These are phyloP conservation scores for Entomortierella beljakovae DNA, from an alignment of 192 early-diverging fungal genomes.

Conservation along the genomic window DNA sequence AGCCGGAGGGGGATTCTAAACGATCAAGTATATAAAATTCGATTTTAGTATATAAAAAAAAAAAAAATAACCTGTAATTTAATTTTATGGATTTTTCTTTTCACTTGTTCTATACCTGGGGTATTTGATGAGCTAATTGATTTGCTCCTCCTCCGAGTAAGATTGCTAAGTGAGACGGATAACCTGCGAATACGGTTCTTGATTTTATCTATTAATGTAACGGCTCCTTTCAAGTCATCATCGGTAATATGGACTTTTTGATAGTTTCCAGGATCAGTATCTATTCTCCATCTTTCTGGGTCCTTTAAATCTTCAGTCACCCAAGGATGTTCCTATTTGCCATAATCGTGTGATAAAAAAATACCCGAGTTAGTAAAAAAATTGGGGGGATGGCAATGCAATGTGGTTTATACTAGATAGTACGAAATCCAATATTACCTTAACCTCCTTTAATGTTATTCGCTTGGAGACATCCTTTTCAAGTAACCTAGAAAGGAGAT, in stretches of 20 bases:
- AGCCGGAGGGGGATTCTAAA: constrained; percentile 27
- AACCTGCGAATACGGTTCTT: constrained; percentile 58
- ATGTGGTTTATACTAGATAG: background rate
- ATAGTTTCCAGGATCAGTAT: constrained; percentile 79
- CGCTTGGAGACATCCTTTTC: constrained; percentile 89
- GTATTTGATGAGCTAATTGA: constrained; percentile 32
- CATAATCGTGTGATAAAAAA: too few relatives aligned
- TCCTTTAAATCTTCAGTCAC: constrained; percentile 76
- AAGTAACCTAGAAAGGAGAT: constrained; percentile 80
- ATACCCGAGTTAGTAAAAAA: background rate
- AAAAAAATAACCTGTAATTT: too few relatives aligned
- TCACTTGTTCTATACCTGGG: constrained; percentile 22
- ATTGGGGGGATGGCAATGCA: background rate
- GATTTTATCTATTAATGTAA: constrained; percentile 70
- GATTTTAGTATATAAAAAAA: too few relatives aligned
- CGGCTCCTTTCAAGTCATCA: constrained; percentile 80
- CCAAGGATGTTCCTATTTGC: constrained; percentile 91
- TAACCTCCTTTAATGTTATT: constrained; percentile 89
- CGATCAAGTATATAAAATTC: background rate
- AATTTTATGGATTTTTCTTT: background rate
- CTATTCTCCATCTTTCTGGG: constrained; percentile 77
- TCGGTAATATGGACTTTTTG: constrained; percentile 81
- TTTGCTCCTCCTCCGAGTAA: constrained; percentile 48
- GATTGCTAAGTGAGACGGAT: constrained; percentile 56
- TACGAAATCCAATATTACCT: too few relatives aligned